Evolutionary conservation across 805 yeast species (phyloP), one percentile per base, ranked within the genome.

Genomic region (Tetrapisispora pingtungensis): DNA sequence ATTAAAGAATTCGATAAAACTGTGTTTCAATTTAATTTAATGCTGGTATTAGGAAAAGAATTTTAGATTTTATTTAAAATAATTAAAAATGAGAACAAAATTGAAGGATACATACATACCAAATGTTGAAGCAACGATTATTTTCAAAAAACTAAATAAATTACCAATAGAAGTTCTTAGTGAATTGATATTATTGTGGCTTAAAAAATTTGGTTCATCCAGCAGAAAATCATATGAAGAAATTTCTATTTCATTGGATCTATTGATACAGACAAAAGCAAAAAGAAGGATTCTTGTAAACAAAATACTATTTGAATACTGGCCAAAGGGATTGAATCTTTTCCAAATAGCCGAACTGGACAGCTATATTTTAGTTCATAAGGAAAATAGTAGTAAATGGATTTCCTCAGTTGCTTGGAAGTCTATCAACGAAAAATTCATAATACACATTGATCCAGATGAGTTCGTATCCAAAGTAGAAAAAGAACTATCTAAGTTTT

Each of bases 321-420:
- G 58, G 58, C 58, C 55, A 1, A 40, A 46, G 4, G 65, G 65
- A 4, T 39, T 59, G 18, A 55, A 48, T 37, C 26, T 59, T 12
- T 50, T 78, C 15, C 94, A 84, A 56, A 56, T 79, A 34, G 80
- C 93, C 0, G 87, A 82, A 47, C 62, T 83, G 5, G 93, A 84
- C 51, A 75, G 81, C 43, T 84, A 80, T 51, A 55, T 73, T 36
- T 65, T 83, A 36, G 74, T 83, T 2, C 83, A 80, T 52, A 71
- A 74, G 46, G 80, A 88, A 0, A 62, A 49, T 22, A 48, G 51
- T 2, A 60, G 55, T 44, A 49, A 50, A 27, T 73, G 77, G 77
- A 54, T 55, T 7, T 53, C 61, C 3, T 53, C 65, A 2, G 56
- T 61, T 8, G 51, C 64, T 0, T 47, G 58, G 4, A 51, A 58